phyloP scores from a whole-genome alignment of 2,329 filamentous ascomycete genomes.

The Calonectria pteridis region DNA sequence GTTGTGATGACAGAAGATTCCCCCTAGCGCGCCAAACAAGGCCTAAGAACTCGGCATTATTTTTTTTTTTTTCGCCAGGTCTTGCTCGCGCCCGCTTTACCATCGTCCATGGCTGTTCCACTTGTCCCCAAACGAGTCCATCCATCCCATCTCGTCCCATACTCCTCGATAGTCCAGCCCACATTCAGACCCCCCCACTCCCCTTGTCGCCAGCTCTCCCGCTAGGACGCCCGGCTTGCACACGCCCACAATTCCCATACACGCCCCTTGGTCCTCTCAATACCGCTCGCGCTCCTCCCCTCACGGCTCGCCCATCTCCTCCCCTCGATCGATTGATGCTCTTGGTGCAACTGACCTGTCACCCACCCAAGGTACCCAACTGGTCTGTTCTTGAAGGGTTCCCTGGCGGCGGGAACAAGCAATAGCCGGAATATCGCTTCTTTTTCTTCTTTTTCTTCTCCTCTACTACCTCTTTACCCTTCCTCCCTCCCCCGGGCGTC shows the following conservation, averaged over 20 bases:
- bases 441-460: not conserved
- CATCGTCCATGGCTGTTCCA: conserved; percentile 7
- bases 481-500: not conserved
- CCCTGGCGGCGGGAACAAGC: conserved; percentile 16
- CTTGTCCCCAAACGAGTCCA: not conserved
- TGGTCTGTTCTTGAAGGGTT: conserved; percentile 7
- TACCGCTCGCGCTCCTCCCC: conserved; percentile 21
- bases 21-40: not conserved
- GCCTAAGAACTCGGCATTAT: conserved; percentile 1
- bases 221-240: conserved; percentile 22
- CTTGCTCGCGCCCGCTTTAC: conserved; percentile 8
- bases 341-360: conserved; percentile 22
- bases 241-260: conserved; percentile 15
- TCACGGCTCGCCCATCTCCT: conserved; percentile 16
- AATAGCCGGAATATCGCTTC: not conserved
- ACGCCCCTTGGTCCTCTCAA: conserved; percentile 20
- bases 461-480: not conserved
- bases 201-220: conserved; percentile 19
- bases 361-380: conserved; percentile 16
- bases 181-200: conserved; percentile 16
- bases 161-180: conserved; percentile 15
- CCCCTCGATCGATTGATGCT: conserved; percentile 22
- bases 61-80: conserved; percentile 6
- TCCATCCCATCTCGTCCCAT: conserved; percentile 7
- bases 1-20: conserved; percentile 2